These are phyloP conservation scores for Hygrophorus pudorinus DNA, from an alignment of 768 basidiomycete species.

Conservation along the genomic window DNA sequence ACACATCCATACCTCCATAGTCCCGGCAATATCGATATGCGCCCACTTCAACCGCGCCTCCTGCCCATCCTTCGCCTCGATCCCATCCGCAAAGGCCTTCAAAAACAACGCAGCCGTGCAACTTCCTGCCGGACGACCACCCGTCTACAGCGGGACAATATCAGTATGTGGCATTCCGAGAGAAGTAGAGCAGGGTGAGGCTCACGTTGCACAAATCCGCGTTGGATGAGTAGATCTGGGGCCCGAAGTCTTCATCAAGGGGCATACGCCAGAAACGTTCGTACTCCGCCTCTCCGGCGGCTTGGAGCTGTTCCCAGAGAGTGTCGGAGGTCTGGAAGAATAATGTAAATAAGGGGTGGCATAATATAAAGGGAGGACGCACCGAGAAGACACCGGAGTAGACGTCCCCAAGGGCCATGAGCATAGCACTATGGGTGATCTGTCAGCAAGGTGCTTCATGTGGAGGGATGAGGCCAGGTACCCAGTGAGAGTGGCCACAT, in stretches of 20 bases:
- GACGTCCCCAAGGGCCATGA: slow-evolving; percentile 62
- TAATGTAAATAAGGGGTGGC: too few relatives aligned
- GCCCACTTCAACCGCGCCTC: slow-evolving; percentile 66
- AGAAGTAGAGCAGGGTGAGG: too few relatives aligned
- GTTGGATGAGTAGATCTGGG: slow-evolving; percentile 68
- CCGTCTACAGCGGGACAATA: too few relatives aligned
- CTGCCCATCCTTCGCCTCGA: slow-evolving; percentile 49
- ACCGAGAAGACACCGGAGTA: slow-evolving; percentile 77
- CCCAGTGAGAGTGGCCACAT: slow-evolving; percentile 85
- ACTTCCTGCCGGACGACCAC: slow-evolving; percentile 62
- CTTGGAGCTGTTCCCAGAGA: slow-evolving; percentile 61
- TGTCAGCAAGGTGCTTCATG: not conserved
- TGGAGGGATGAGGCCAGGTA: slow-evolving; percentile 18
- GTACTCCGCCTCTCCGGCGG: slow-evolving; percentile 63
- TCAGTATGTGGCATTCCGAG: too few relatives aligned
- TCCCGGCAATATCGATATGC: slow-evolving; percentile 76
- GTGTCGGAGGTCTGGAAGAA: slow-evolving; percentile 34
- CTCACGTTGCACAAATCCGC: slow-evolving; percentile 74
- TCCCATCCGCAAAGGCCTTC: slow-evolving; percentile 70
- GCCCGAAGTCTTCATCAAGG: slow-evolving; percentile 69
- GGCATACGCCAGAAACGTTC: slow-evolving; percentile 91
- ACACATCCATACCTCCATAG: slow-evolving; percentile 62
- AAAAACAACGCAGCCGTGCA: slow-evolving; percentile 85
- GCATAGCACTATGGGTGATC: slow-evolving; percentile 44
- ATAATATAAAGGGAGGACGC: not conserved